These are phyloP conservation scores for Hemileccinum impolitum DNA, from an alignment of 768 basidiomycete genomes.

Conservation along the genomic window DNA sequence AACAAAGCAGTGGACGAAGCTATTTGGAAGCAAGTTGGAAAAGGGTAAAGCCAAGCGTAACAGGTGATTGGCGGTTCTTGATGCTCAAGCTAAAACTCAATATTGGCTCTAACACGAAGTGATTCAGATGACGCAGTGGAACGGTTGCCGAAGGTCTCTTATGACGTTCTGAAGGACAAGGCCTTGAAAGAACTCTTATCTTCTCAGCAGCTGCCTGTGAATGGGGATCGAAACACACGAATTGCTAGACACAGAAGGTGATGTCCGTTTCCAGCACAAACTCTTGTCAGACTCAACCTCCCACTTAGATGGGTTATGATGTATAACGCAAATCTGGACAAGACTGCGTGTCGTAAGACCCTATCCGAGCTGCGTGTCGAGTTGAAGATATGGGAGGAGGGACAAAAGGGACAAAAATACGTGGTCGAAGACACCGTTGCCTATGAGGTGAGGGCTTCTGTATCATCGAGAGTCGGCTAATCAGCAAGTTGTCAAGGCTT, in stretches of 20 bases:
- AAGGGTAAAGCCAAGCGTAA: constrained; percentile 44
- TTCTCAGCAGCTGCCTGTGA: constrained; percentile 46
- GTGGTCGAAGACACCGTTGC: constrained; percentile 37
- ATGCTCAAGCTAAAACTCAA: constrained; percentile 5
- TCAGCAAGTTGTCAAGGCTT: constrained; percentile 4
- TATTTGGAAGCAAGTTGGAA: constrained; percentile 30
- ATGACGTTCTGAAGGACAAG: constrained; percentile 60
- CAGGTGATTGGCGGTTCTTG: constrained; percentile 8
- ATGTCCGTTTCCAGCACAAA: neutral
- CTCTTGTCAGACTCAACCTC: neutral
- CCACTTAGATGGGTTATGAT: constrained; percentile 60
- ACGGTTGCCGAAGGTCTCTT: constrained; percentile 62
- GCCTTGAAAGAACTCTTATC: constrained; percentile 53
- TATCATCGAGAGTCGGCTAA: neutral
- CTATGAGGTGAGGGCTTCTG: constrained; percentile 35
- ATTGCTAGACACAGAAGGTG: constrained; percentile 62
- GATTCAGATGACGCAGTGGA: constrained; percentile 34
- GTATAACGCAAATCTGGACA: constrained; percentile 71
- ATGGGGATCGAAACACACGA: constrained; percentile 50
- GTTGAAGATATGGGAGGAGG: constrained; percentile 57
- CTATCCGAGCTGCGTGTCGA: constrained; percentile 47
- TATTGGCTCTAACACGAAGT: constrained; percentile 17
- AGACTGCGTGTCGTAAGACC: constrained; percentile 44
- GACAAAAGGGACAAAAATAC: constrained; percentile 34
- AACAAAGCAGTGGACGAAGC: constrained; percentile 42